Evolutionary conservation across 768 basidiomycete genomes (phyloP).

Genomic region (Tylopilus felleus): DNA sequence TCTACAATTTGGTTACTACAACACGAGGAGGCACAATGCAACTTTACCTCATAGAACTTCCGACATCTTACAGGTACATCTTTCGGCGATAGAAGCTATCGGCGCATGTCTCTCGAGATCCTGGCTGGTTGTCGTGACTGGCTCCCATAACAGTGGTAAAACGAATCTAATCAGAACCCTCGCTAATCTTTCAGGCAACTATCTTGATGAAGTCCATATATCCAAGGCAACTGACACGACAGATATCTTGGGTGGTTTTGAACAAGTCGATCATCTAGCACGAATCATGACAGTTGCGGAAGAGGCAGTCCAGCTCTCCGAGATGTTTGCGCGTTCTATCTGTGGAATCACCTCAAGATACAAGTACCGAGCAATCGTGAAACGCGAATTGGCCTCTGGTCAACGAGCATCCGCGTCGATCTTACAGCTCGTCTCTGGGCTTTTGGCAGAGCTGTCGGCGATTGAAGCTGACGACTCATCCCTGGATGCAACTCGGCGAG

Average conservation of each 20-base stretch:
- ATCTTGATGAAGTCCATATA: constrained; percentile 69
- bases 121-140: constrained; percentile 90
- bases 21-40: constrained; percentile 31
- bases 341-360: constrained; percentile 18
- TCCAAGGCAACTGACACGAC: constrained; percentile 88
- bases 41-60: constrained; percentile 40
- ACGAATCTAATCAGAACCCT: constrained; percentile 66
- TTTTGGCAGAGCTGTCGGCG: constrained; percentile 30
- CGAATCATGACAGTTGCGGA: constrained; percentile 38
- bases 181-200: constrained; percentile 66
- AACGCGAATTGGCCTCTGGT: constrained; percentile 15
- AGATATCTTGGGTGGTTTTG: constrained; percentile 94
- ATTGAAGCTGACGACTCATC: constrained; percentile 7
- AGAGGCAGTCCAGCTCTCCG: constrained; percentile 38
- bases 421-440: constrained; percentile 23
- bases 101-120: constrained; percentile 68
- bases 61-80: constrained; percentile 58
- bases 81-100: constrained; percentile 70
- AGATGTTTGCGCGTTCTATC: constrained; percentile 37
- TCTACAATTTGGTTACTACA: constrained; percentile 68
- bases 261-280: constrained; percentile 71
- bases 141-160: constrained; percentile 73
- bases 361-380: constrained; percentile 13
- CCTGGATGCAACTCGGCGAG: constrained; percentile 11
- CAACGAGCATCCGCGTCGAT: constrained; percentile 17